These are phyloP conservation scores for Trichosporon faecale DNA, from an alignment of 1,284 basidiomycete species.

Conservation along the genomic window DNA sequence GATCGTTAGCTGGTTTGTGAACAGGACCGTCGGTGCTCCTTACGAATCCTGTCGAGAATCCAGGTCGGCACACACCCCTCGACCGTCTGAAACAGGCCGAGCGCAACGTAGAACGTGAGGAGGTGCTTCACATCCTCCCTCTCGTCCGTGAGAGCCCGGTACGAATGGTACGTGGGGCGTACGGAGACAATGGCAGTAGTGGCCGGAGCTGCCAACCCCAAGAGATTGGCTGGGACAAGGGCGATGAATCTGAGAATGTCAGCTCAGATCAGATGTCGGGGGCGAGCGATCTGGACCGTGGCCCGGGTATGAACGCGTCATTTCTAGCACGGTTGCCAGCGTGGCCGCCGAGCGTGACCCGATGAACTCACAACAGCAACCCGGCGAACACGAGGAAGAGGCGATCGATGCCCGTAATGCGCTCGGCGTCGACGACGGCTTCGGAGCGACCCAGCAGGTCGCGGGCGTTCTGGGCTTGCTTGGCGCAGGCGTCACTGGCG, in stretches of 20 bases:
- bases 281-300: background rate
- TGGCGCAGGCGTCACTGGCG: slow-evolving; percentile 4
- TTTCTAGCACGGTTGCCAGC: background rate
- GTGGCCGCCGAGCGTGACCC: too few species aligned
- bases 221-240: slow-evolving; percentile 40
- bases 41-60: slow-evolving; percentile 16
- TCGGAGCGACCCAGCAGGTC: slow-evolving; percentile 33
- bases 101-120: slow-evolving; percentile 43
- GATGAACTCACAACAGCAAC: slow-evolving; percentile 32
- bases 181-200: slow-evolving; percentile 38
- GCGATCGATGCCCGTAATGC: slow-evolving; percentile 37
- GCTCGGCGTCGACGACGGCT: slow-evolving; percentile 33
- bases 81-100: slow-evolving; percentile 43
- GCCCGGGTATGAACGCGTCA: background rate
- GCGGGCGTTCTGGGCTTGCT: slow-evolving; percentile 32
- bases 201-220: slow-evolving; percentile 39
- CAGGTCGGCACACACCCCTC: slow-evolving; percentile 31
- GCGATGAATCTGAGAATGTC: slow-evolving; percentile 37
- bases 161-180: slow-evolving; percentile 36
- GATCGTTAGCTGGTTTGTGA: background rate
- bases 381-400: slow-evolving; percentile 36
- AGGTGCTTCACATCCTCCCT: slow-evolving; percentile 34
- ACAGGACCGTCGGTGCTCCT: background rate
- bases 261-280: slow-evolving; percentile 10
- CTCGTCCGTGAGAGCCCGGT: slow-evolving; percentile 32